Evolutionary conservation across 2,329 filamentous ascomycete genomes (phyloP).

Genomic region (Aphanocladium album): DNA sequence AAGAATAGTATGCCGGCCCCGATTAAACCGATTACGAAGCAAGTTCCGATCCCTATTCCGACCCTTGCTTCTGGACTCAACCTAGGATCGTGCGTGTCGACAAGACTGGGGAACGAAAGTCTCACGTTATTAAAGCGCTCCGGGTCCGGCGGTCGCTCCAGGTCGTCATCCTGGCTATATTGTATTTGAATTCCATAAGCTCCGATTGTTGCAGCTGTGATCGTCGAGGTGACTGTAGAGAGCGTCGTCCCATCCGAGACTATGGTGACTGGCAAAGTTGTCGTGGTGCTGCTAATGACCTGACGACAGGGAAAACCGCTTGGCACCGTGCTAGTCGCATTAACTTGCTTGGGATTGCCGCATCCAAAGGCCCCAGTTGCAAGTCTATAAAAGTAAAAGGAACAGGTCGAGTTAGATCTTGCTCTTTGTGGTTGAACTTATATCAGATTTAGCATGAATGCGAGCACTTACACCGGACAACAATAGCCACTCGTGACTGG

Average conservation of each 20-base stretch:
- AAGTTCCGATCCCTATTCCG: neutral
- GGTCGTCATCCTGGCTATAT: neutral
- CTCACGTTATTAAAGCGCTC: conserved; percentile 2
- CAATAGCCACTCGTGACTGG: neutral
- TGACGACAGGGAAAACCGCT: neutral
- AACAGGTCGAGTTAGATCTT: neutral
- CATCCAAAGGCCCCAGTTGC: neutral
- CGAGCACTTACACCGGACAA: neutral
- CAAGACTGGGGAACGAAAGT: neutral
- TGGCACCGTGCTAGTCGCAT: neutral
- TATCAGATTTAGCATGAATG: too few relatives aligned
- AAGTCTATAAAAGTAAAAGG: neutral
- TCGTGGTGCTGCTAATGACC: neutral
- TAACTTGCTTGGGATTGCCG: too few relatives aligned
- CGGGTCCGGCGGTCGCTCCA: neutral
- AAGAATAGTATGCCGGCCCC: neutral
- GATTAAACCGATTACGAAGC: neutral
- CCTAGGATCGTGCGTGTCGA: neutral
- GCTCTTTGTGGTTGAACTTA: neutral
- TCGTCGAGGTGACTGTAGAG: neutral
- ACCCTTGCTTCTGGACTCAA: neutral
- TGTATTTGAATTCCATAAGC: neutral
- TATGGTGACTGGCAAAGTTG: neutral
- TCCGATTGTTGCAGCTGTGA: neutral
- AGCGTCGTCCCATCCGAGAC: neutral